These are phyloP conservation scores for Pseudofabraea citricarpa DNA, from an alignment of 2,329 filamentous ascomycete species.

Conservation along the genomic window DNA sequence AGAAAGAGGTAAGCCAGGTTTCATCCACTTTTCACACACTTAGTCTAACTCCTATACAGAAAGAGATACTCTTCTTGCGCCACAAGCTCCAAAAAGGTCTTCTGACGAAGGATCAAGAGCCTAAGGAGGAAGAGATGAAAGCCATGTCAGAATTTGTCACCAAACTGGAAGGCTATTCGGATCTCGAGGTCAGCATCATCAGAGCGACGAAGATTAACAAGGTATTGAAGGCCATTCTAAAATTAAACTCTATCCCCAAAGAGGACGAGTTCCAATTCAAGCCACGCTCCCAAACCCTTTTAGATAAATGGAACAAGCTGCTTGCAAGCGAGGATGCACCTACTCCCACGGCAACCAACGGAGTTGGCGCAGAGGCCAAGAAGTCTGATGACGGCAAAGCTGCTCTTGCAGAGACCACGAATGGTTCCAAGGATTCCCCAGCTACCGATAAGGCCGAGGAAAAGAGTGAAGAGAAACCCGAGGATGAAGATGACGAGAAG, in stretches of 20 bases:
- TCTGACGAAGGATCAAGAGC: constrained; percentile 74
- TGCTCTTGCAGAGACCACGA: constrained; percentile 21
- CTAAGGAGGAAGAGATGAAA: constrained; percentile 82
- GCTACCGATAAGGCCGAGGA: constrained; percentile 23
- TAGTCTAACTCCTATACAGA: constrained; percentile 41
- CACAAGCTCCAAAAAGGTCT: constrained; percentile 96
- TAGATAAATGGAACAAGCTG: constrained; percentile 86
- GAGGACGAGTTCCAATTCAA: constrained; percentile 92
- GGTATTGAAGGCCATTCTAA: constrained; percentile 90
- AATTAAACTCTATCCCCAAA: constrained; percentile 72
- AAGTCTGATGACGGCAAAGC: constrained; percentile 24
- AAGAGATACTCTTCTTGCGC: constrained; percentile 84
- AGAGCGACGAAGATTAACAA: constrained; percentile 96
- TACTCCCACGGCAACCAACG: constrained; percentile 24
- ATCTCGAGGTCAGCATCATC: constrained; percentile 87
- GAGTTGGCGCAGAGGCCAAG: constrained; percentile 35
- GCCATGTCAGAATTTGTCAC: constrained; percentile 71
- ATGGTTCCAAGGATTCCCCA: constrained; percentile 20
- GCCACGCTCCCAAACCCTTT: constrained; percentile 68
- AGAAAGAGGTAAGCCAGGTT: constrained; percentile 49
- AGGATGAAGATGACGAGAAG: constrained; percentile 32
- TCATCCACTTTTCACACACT: not conserved
- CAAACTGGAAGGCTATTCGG: constrained; percentile 75
- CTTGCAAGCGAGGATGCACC: constrained; percentile 55
- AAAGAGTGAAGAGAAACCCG: constrained; percentile 28